Evolutionary conservation across 257 asterid genomes (phyloP), one percentile per base, ranked within the genome.

Genomic region (Cordia subcordata): DNA sequence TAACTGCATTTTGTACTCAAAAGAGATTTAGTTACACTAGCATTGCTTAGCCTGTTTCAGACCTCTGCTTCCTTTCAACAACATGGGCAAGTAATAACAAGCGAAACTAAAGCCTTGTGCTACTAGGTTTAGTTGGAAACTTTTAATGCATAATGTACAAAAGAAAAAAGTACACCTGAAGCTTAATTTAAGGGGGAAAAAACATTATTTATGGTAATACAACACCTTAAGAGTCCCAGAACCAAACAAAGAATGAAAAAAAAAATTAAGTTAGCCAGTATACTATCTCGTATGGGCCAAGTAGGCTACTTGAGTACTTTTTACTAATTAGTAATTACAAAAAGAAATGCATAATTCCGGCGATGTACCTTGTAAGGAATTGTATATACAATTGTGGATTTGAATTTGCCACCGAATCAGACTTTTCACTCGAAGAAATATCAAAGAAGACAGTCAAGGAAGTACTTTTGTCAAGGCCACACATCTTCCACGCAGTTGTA

Each of bases 401-500:
- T 27, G 72, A 51, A 53, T 53, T 57, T 62, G 88, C 91, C 17
- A 96, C 67, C 16, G 94, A 78, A 64, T 93, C 99, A 55, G 94
- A 75, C 74, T 93, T 93, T 64, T 93, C 99, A 61, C 95, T 80
- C 46, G 99, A 87, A 35, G 99, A 83, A 70, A 86, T 85, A 69
- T 93, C 99, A 77, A 93, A 93, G 85, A 93, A 80, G 57, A 93
- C 87, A 67, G 99, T 93, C 72, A 93, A 78, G 76, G 96, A 82
- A 57, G 95, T 89, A 71, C 64, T 82, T 75, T 67, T 89, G 73
- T 93, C 97, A 40, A 93, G 92, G 72, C 99, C 90, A 75, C 99
- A 89, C 86, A 93, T 70, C 88, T 85, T 93, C 99, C 99, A 93
- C 38, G 95, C 90, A 65, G 96, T 86, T 68, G 96, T 93, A 68